Conservation (phyloP, 2,329 filamentous ascomycete genomes). For the Colletotrichum truncatum region DNA sequence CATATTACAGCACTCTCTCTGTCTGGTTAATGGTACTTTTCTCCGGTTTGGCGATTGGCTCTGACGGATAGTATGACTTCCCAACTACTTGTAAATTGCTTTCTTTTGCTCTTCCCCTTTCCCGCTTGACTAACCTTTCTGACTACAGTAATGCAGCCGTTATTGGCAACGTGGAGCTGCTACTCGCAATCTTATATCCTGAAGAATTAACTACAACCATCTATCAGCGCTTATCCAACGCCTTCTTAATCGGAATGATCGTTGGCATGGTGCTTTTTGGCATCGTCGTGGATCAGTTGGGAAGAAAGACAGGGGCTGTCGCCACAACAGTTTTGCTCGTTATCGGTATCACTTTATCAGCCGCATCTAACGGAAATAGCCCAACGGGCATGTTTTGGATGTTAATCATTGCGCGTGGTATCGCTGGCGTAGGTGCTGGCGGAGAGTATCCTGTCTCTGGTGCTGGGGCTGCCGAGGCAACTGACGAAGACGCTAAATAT, state of each 20-base stretch:
- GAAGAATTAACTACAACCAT: constrained; percentile 51
- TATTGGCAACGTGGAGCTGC: constrained; percentile 53
- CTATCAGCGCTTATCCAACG: constrained; percentile 62
- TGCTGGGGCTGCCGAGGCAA: constrained; percentile 60
- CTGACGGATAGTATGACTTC: constrained; percentile 50
- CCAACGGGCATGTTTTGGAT: constrained; percentile 58
- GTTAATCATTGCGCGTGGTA: constrained; percentile 52
- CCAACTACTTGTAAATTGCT: not conserved
- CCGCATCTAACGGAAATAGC: constrained; percentile 51
- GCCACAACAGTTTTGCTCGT: constrained; percentile 56
- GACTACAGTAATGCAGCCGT: constrained; percentile 48
- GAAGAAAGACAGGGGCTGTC: constrained; percentile 57
- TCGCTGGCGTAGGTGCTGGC: constrained; percentile 54
- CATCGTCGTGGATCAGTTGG: constrained; percentile 56
- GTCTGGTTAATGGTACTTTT: constrained; percentile 55
- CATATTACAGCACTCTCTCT: constrained; percentile 49
- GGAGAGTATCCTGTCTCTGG: constrained; percentile 63
- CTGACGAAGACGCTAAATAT: constrained; percentile 55
- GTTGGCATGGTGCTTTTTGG: constrained; percentile 65
- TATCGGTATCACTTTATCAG: constrained; percentile 54
- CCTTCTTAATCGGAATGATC: constrained; percentile 64
- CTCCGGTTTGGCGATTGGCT: constrained; percentile 54
- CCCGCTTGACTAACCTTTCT: not conserved
- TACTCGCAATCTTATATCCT: constrained; percentile 52
- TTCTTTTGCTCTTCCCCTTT: not conserved